Evolutionary conservation across 140 eudicot species (phyloP), one percentile per base, ranked within the genome.

Genomic region (Oenanthe javanica): DNA sequence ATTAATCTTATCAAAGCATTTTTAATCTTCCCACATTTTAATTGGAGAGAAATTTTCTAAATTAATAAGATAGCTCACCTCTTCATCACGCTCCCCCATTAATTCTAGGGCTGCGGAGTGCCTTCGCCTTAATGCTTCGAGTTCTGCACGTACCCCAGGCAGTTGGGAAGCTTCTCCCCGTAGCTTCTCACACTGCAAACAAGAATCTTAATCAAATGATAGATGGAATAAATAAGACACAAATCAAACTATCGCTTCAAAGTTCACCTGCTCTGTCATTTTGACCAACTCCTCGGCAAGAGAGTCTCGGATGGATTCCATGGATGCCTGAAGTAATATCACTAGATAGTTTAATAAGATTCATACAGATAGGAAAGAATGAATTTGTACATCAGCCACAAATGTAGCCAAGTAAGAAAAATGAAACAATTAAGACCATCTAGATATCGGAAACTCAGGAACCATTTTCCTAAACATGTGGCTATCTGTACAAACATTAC

Each of bases 1-100:
- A 42, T 42, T 42, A 4, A 42, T 42, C 45, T 42, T 42, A 42
- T 42, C 4, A 42, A 42, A 42, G 45, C 45, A 42, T 42, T 2
- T 42, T 42, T 42, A 4, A 4, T 42, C 45, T 42, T 42, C 4
- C 3, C 45, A 42, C 45, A 4, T 42, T 42, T 42, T 42, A 42
- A 42, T 42, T 42, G 4, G 45, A 42, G 45, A 42, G 4, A 42
- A 2, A 42, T 2, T 42, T 36, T 42, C 46, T 31, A 11, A 75
- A 86, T 36, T 43, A 21, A 49, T 57, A 67, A 75, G 45, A 48
- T 23, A 9, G 8, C 61, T 75, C 89, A 94, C 98, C 98, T 94
- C 97, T 79, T 94, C 98, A 84, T 94, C 98, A 43, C 96, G 96
- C 88, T 94, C 98, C 11, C 97, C 97, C 98, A 94, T 94, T 81